Evolutionary conservation across 345 rosid species (phyloP), one percentile per base, ranked within the genome.

Genomic region (Boechera divaricarpa): DNA sequence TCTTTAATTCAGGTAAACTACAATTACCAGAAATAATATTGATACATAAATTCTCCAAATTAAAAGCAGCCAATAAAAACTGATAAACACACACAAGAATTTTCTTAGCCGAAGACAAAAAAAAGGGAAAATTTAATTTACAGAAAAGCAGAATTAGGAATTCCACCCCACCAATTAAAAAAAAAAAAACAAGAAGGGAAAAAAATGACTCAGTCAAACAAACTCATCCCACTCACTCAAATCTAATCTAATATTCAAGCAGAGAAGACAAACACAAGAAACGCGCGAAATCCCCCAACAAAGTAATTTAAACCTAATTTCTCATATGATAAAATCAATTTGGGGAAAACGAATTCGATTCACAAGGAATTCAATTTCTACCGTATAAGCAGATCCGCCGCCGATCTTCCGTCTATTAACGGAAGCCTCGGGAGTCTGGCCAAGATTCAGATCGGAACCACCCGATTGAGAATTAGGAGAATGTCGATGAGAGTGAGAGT

Each of bases 361-460:
- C 11, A 55, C 13, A 35, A 36, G 35, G 55, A 66, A 55, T 65
- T 45, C 5, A 67, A 70, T 36, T 62, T 63, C 70, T 86, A 89
- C 93, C 93, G 69, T 72, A 62, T 71, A 69, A 63, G 82, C 85
- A 83, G 97, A 93, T 91, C 93, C 87, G 77, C n/a, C 67, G 76
- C 70, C 69, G 76, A 87, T 72, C 85, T 82, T 73, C 69, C 82
- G 84, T 33, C 66, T 52, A 54, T 80, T 75, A 72, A 78, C 47
- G 67, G 79, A 81, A 6, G 78, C 69, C 47, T 81, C 87, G 33
- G 80, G 80, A 80, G 85, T 67, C 3, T 82, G 86, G 63, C 77
- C 75, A 18, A 70, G 83, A 70, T 80, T 84, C 69, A 81, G 82
- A 82, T 82, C 83, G 53, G 88, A 83, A 65, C 79, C 83, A 53